Evolutionary conservation across 768 basidiomycete species (phyloP).

Genomic region (Gymnopilus dilepis): DNA sequence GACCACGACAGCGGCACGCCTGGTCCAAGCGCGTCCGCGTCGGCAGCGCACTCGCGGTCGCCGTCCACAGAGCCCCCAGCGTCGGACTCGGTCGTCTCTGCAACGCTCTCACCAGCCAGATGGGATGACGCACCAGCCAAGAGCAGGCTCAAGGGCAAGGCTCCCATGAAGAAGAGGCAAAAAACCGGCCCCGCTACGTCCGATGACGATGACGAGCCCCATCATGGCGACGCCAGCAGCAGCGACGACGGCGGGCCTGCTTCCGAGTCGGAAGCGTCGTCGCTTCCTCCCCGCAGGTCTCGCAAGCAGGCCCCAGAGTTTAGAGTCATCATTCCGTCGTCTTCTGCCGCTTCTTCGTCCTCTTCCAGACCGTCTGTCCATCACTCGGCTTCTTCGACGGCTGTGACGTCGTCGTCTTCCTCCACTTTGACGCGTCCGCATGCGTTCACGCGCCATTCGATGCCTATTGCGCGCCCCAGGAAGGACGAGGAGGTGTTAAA

Average conservation of each 20-base stretch:
- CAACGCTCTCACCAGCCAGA: slow-evolving; percentile 3
- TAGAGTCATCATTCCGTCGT: slow-evolving; percentile 7
- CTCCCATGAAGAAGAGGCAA: not conserved
- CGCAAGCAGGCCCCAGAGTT: slow-evolving; percentile 5
- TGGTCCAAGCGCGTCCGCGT: not conserved
- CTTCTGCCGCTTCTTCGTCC: not conserved
- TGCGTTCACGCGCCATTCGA: not conserved
- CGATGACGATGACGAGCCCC: not conserved
- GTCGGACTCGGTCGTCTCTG: not conserved
- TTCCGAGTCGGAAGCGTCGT: slow-evolving; percentile 1
- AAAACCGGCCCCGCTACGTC: not conserved
- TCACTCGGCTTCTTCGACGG: not conserved
- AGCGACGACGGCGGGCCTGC: not conserved
- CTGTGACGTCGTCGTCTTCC: not conserved
- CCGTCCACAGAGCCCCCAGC: not conserved
- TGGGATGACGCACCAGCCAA: slow-evolving; percentile 2
- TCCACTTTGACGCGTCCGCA: slow-evolving; percentile 1
- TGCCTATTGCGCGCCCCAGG: not conserved
- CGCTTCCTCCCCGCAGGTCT: slow-evolving; percentile 6
- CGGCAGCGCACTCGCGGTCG: not conserved
- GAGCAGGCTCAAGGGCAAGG: not conserved
- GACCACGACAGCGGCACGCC: not conserved
- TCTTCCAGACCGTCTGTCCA: not conserved
- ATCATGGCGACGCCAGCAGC: not conserved
- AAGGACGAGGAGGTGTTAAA: slow-evolving; percentile 8